A percentile compares a stretch with the other conserved stretches of the same genome.
These are phyloP conservation scores for Eucalyptus pumila DNA, from an alignment of 345 rosid species.

Conservation along the genomic window DNA sequence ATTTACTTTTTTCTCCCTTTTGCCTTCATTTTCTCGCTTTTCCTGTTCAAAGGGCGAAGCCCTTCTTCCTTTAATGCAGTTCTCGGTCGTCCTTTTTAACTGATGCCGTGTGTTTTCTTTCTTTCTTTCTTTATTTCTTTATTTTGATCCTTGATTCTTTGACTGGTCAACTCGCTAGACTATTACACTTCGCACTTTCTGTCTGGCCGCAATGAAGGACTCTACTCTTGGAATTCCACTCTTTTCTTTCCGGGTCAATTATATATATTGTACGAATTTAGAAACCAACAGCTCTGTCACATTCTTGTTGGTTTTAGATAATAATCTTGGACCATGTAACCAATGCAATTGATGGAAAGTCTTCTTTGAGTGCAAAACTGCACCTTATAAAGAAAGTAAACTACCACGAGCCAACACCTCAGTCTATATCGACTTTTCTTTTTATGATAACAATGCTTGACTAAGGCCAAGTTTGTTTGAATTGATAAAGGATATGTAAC, in stretches of 20 bases:
- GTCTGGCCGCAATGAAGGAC: not conserved
- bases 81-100: not conserved
- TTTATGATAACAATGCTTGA: conserved; percentile 1
- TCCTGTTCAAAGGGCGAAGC: not conserved
- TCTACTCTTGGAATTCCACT: not conserved
- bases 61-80: not conserved
- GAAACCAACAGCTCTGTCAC: not conserved
- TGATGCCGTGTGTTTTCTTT: not conserved
- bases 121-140: too few species aligned
- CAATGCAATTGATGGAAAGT: not conserved
- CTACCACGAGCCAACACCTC: not conserved
- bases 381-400: not conserved
- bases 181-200: not conserved
- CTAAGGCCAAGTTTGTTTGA: not conserved
- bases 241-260: not conserved
- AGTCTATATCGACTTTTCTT: not conserved
- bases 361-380: not conserved
- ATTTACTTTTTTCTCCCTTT: not conserved
- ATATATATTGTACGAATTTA: not conserved
- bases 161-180: not conserved
- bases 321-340: not conserved
- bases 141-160: not conserved
- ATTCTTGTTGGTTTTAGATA: not conserved
- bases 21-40: not conserved
- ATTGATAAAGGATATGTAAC: not conserved